These are phyloP conservation scores for Smittium culicis DNA, from an alignment of 371 early-diverging fungal species.

Conservation along the genomic window DNA sequence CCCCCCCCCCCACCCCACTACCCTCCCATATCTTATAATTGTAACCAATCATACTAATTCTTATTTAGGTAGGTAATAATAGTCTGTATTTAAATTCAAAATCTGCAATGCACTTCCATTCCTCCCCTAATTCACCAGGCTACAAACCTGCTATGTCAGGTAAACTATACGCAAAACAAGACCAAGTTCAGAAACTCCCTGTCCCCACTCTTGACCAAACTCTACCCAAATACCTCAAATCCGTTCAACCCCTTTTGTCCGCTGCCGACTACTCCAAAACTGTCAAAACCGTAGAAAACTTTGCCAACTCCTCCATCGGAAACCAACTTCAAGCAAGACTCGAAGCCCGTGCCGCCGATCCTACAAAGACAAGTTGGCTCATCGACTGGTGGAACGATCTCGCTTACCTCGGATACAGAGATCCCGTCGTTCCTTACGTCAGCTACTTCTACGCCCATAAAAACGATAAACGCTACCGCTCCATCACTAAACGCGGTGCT, in stretches of 20 bases:
- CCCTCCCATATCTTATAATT: too few relatives aligned
- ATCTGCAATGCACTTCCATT: too few relatives aligned
- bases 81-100: too few relatives aligned
- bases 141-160: slow-evolving; percentile 14
- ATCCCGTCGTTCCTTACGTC: slow-evolving; percentile 34
- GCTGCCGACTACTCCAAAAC: slow-evolving; percentile 60
- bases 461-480: slow-evolving; percentile 62
- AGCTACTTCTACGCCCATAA: slow-evolving; percentile 48
- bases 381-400: slow-evolving; percentile 37
- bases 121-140: too few relatives aligned
- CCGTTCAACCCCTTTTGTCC: slow-evolving; percentile 63
- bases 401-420: slow-evolving; percentile 34
- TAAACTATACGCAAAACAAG: slow-evolving; percentile 31
- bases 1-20: too few relatives aligned
- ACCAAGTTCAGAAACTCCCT: slow-evolving; percentile 68
- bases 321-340: slow-evolving; percentile 75
- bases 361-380: slow-evolving; percentile 34
- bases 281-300: slow-evolving; percentile 55
- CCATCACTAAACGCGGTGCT: slow-evolving; percentile 74
- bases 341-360: slow-evolving; percentile 38
- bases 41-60: too few relatives aligned
- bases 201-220: slow-evolving; percentile 81
- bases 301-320: slow-evolving; percentile 61
- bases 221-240: slow-evolving; percentile 63
- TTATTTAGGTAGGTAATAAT: too few relatives aligned